phyloP scores from a whole-genome alignment of 495 filamentous ascomycete genomes.

The Aspergillus saccharolyticus region DNA sequence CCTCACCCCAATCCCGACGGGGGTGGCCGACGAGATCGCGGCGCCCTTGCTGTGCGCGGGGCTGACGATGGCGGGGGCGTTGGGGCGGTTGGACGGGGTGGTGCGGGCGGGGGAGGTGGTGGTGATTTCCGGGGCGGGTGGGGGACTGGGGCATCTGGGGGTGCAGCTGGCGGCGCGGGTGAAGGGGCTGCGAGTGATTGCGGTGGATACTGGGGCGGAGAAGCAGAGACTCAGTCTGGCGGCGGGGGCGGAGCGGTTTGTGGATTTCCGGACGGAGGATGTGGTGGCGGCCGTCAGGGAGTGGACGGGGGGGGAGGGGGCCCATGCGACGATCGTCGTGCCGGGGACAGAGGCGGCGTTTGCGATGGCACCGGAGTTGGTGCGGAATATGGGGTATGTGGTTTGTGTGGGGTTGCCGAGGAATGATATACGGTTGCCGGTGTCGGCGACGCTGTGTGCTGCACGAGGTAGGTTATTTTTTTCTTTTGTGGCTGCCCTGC shows the following conservation, averaged over 20 bases:
- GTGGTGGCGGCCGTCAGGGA: conserved; percentile 53
- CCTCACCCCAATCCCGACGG: conserved; percentile 65
- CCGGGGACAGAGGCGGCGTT: conserved; percentile 65
- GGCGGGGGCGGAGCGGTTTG: conserved; percentile 63
- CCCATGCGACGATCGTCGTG: conserved; percentile 58
- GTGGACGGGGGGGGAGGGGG: conserved; percentile 59
- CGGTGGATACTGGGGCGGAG: conserved; percentile 64
- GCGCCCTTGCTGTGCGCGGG: conserved; percentile 63
- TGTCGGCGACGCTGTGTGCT: too few relatives aligned
- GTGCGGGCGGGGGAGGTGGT: conserved; percentile 55
- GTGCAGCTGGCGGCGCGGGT: conserved; percentile 57
- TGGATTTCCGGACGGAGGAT: conserved; percentile 50
- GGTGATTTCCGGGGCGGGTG: conserved; percentile 62
- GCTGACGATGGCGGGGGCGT: conserved; percentile 53
- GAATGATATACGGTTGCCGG: conserved; percentile 28
- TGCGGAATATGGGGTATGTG: conserved; percentile 58
- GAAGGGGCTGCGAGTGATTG: conserved; percentile 65
- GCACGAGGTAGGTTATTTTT: background rate
- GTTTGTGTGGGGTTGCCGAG: conserved; percentile 69
- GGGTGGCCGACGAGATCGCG: conserved; percentile 50
- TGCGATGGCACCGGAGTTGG: conserved; percentile 50
- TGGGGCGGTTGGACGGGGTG: conserved; percentile 51
- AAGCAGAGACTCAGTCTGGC: conserved; percentile 46
- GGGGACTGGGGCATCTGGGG: conserved; percentile 62
- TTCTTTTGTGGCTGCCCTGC: too few relatives aligned